Base-by-base conservation (phyloP, 306 rosid species). In the Casuarina equisetifolia region DNA sequence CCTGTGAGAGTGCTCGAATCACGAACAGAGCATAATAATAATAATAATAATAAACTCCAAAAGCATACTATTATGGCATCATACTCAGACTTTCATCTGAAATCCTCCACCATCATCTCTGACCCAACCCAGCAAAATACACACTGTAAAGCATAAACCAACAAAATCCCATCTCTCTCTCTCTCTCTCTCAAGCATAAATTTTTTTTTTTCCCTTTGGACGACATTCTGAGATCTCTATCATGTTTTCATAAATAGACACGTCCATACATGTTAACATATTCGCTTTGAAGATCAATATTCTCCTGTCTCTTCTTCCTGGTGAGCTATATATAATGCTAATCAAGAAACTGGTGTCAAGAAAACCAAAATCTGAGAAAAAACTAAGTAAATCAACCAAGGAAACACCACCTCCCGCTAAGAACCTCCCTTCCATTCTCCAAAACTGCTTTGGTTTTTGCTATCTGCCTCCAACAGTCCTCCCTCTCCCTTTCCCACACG, bases 71-170 rank as follows among this genome's bases (percentile, higher is more conserved):
- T 63, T 4, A 45, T 78, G 87, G 76, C 73, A 85, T 84, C 89
- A 44, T 46, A 70, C 70, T 71, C 85, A 44, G 15, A 75, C 10
- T 80, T 6, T 52, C 72, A 68, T 59, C 10, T 8, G 11, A 20
- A 70, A 53, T 68, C 79, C 20, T 69, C 57, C 52, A 45, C 38
- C 77, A 48, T 19, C 71, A 58, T n/a, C 42, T 2, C 6, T n/a
- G n/a, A 62, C 38, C 76, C 46, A 61, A 32, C 55, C 70, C 74
- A 68, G 42, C 3, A 20, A 69, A 74, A 38, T 12, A 39, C 84
- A 71, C 83, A 73, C 85, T 76, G 74, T 78, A 83, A 86, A 79
- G 81, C 53, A 75, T 25, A 83, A 79, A 45, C 72, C 80, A 83
- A 86, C 85, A 81, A 82, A 73, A 1, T 46, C 71, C 49, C 58